A percentile compares a stretch with the other conserved stretches of the same genome.
phyloP scores from a whole-genome alignment of 345 rosid genomes.

The Mallotus nudiflorus region DNA sequence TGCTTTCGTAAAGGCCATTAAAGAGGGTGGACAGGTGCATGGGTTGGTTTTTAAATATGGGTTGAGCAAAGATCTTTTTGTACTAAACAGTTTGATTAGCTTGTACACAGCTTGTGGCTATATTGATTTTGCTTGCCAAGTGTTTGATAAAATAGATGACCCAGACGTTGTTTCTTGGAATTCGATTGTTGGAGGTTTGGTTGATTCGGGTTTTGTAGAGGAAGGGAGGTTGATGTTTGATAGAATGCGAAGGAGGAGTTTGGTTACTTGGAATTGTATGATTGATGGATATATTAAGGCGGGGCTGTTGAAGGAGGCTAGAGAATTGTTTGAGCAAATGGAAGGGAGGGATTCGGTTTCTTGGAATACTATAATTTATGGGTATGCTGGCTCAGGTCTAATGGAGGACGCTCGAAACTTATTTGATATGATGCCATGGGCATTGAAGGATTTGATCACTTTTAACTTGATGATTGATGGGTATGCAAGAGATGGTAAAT shows the following conservation, averaged over 20 bases:
- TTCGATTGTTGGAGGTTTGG: conserved; percentile 10
- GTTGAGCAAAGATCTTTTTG: conserved; percentile 21
- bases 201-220: conserved; percentile 14
- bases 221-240: conserved; percentile 9
- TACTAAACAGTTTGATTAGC: conserved; percentile 20
- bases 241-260: conserved; percentile 18
- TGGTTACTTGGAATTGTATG: conserved; percentile 27
- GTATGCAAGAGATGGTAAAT: conserved; percentile 15
- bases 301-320: conserved; percentile 11
- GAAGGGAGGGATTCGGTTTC: conserved; percentile 10
- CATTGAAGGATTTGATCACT: conserved; percentile 16
- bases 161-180: conserved; percentile 21
- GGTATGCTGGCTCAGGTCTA: conserved; percentile 11
- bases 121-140: conserved; percentile 7
- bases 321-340: conserved; percentile 15
- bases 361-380: conserved; percentile 24
- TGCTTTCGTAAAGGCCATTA: conserved; percentile 9
- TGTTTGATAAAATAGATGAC: conserved; percentile 9
- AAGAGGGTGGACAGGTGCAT: conserved; percentile 17
- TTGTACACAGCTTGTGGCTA: conserved; percentile 10
- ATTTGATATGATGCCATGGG: conserved; percentile 1
- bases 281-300: conserved; percentile 15
- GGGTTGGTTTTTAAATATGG: conserved; percentile 21
- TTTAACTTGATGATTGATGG: conserved; percentile 24
- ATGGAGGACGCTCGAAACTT: conserved; percentile 15